A percentile compares a stretch with the other conserved stretches of the same genome.
Conservation (phyloP, 75 land plant genomes). For the Pseudotsuga menziesii region DNA sequence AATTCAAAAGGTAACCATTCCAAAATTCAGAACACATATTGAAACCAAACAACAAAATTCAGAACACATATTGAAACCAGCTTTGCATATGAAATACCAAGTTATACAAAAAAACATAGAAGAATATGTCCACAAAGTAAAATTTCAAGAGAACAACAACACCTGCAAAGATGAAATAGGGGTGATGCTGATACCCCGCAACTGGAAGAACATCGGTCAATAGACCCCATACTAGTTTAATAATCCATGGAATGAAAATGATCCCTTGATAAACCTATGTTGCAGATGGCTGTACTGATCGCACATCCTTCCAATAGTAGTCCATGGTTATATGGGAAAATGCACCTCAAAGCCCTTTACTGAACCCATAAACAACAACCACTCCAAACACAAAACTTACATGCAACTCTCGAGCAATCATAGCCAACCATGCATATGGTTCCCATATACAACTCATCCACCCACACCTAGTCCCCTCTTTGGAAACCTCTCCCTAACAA, state of each 20-base stretch:
- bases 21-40: no score
- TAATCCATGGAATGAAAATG: slow-evolving; percentile 33
- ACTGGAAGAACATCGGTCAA: slow-evolving; percentile 44
- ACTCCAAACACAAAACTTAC: slow-evolving; percentile 42
- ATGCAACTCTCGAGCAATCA: slow-evolving; percentile 39
- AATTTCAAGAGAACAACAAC: background rate
- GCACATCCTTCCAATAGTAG: slow-evolving; percentile 48
- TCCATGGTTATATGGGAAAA: slow-evolving; percentile 26
- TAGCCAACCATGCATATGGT: slow-evolving; percentile 20
- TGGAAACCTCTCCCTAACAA: background rate
- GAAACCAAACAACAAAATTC: no score
- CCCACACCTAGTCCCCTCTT: slow-evolving; percentile 24
- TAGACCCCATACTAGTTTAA: slow-evolving; percentile 48
- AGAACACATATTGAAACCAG: no score
- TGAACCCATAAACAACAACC: slow-evolving; percentile 37
- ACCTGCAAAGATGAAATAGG: slow-evolving; percentile 50
- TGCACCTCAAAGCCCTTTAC: slow-evolving; percentile 45
- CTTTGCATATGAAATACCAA: no score
- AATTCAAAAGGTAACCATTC: no score
- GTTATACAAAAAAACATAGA: background rate
- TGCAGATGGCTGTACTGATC: slow-evolving; percentile 42
- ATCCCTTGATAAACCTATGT: slow-evolving; percentile 35
- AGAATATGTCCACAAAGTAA: background rate
- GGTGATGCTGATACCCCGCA: slow-evolving; percentile 48
- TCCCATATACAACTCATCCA: slow-evolving; percentile 15